Evolutionary conservation across 1,284 basidiomycete species (phyloP), one percentile per base, ranked within the genome.

Genomic region (Trametes polyzona): DNA sequence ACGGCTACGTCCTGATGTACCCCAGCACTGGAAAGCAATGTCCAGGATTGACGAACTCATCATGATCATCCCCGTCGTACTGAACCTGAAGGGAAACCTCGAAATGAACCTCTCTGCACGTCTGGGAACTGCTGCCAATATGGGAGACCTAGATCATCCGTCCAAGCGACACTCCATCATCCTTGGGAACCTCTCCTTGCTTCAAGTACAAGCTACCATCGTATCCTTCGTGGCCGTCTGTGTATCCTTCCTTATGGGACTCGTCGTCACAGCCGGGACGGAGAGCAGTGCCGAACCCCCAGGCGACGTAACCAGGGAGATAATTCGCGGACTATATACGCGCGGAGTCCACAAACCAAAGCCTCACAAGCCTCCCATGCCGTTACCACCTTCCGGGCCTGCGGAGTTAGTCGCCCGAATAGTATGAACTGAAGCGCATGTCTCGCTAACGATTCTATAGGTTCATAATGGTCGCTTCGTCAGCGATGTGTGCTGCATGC

Each of bases 71-170:
- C 96, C 96, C 11, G 95, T 97, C 65, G 79, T 98, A 21, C 83
- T 96, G 65, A 99, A 98, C 68, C 85, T 99, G 61, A 98, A 98
- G 71, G 96, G 96, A 16, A 98, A 98, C 67, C 83, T 98, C 42
- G 95, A 96, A 74, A 96, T 96, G 92, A 96, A 95, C 63, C 84
- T 92, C 12, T 91, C 88, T 11, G 88, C 90, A 3, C 80, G 89
- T n/a, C 75, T 92, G 14, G 83, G 84, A 4, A 92, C 90, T 1
- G 84, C 87, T 4, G 87, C 84, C 30, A 93, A 97, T 66, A 88
- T 96, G 44, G 95, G 96, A 51, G 88, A 95, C 63, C 84, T 98
- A 5, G 95, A 98, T 70, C 82, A 87, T 19, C 84, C 86, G 0
- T 69, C 74, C 3, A 82, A 80, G 8, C 84, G 93, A 12, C 82